phyloP scores from a whole-genome alignment of 371 early-diverging fungal genomes.

The Conidiobolus incongruus region DNA sequence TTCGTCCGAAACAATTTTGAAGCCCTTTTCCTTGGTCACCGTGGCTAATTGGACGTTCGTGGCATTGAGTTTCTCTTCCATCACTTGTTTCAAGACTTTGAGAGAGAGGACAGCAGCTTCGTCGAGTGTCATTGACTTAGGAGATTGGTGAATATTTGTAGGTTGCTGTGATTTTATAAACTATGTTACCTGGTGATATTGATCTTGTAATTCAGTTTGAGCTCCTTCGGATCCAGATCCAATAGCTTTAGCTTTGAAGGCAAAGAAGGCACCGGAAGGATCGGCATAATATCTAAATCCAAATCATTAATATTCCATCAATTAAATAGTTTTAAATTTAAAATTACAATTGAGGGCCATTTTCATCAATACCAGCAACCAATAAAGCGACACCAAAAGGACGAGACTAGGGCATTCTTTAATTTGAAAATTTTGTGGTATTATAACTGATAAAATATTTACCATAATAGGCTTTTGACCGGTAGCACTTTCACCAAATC shows the following conservation, averaged over 20 bases:
- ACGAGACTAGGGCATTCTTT: constrained; percentile 32
- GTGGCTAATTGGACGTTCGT: constrained; percentile 86
- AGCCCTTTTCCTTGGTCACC: constrained; percentile 4
- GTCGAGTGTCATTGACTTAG: constrained; percentile 49
- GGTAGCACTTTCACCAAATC: constrained; percentile 92
- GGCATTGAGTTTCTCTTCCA: constrained; percentile 97
- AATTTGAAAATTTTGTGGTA: not conserved
- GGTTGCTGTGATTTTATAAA: not conserved
- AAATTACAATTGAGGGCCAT: constrained; percentile 89
- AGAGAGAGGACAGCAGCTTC: constrained; percentile 81
- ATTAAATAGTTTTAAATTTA: too few relatives aligned
- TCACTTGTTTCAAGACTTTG: constrained; percentile 95
- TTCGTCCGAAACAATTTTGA: not conserved
- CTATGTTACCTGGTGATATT: constrained; percentile 50
- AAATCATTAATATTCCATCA: constrained; percentile 1
- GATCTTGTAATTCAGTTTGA: constrained; percentile 90
- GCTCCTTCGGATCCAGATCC: constrained; percentile 98
- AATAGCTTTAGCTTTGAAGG: constrained; percentile 90
- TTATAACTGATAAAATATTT: constrained; percentile 3
- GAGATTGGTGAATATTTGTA: not conserved
- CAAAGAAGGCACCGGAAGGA: constrained; percentile 88
- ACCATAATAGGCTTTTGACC: constrained; percentile 94
- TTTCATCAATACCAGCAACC: constrained; percentile 94
- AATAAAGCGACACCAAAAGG: constrained; percentile 98
- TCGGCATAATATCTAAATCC: constrained; percentile 65